These are phyloP conservation scores for Rosa multiflora DNA, from an alignment of 306 rosid species.

Conservation along the genomic window DNA sequence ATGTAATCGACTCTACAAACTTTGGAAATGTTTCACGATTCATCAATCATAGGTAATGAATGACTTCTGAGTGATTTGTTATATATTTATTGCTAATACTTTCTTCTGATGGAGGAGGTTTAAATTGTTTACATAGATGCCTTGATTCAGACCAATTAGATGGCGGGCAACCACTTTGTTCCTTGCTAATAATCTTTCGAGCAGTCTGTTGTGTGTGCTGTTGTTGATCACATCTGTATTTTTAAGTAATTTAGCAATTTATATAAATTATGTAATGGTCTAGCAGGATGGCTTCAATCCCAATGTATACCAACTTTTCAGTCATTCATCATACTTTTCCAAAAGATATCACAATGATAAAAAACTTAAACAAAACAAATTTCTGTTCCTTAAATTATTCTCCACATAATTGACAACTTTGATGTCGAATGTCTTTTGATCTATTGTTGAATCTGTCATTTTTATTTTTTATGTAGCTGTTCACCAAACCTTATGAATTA, in stretches of 20 bases:
- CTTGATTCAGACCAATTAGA: neutral
- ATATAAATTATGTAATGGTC: neutral
- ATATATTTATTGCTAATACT: neutral
- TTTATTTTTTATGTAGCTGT: constrained; percentile 51
- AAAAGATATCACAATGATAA: neutral
- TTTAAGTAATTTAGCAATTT: neutral
- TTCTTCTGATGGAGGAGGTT: neutral
- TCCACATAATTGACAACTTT: neutral
- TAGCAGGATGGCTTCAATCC: neutral
- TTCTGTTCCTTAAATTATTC: neutral
- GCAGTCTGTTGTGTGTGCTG: neutral
- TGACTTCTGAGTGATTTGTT: neutral
- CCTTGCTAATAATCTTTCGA: neutral
- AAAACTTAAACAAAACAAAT: neutral
- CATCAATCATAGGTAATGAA: constrained; percentile 84
- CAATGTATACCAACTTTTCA: neutral
- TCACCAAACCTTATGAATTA: constrained; percentile 75
- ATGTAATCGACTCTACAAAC: constrained; percentile 67
- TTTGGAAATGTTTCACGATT: constrained; percentile 93
- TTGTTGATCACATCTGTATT: neutral
- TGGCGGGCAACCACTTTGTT: neutral
- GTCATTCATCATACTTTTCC: neutral
- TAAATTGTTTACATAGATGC: neutral
- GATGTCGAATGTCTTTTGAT: constrained; percentile 7
- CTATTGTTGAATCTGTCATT: constrained; percentile 35